A percentile compares a stretch with the other conserved stretches of the same genome.
These are phyloP conservation scores for Mucuna pruriens DNA, from an alignment of 306 rosid species.

Conservation along the genomic window DNA sequence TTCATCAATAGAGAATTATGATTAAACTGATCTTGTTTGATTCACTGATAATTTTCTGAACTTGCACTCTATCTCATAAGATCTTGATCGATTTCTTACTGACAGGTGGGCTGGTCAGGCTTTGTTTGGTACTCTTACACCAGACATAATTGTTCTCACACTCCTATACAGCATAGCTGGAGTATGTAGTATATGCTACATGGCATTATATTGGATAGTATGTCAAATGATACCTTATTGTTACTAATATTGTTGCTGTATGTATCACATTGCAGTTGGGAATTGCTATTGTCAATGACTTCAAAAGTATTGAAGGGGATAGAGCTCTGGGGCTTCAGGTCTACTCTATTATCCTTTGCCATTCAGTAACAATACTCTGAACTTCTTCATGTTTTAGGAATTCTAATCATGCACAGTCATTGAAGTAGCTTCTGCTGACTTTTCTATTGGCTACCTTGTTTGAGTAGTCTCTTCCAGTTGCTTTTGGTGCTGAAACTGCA, in stretches of 20 bases:
- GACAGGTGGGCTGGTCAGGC: slow-evolving; percentile 99
- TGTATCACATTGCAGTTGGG: slow-evolving; percentile 69
- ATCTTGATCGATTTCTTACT: slow-evolving; percentile 34
- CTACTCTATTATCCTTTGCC: slow-evolving; percentile 8
- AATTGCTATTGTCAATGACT: slow-evolving; percentile 96
- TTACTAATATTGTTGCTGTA: neutral
- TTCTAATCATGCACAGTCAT: slow-evolving; percentile 21
- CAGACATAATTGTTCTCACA: slow-evolving; percentile 86
- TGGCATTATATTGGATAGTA: slow-evolving; percentile 24
- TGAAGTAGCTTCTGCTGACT: slow-evolving; percentile 34
- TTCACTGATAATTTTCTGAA: neutral
- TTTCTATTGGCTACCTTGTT: slow-evolving; percentile 42
- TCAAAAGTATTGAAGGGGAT: slow-evolving; percentile 97
- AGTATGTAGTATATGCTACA: slow-evolving; percentile 57
- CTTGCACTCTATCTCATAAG: neutral
- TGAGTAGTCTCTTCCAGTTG: slow-evolving; percentile 94
- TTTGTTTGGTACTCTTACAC: slow-evolving; percentile 95
- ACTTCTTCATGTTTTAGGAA: slow-evolving; percentile 10
- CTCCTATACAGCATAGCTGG: slow-evolving; percentile 96
- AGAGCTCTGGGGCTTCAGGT: slow-evolving; percentile 99
- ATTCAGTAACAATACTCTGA: neutral
- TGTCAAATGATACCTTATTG: slow-evolving; percentile 7
- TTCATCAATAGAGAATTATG: neutral
- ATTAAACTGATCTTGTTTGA: slow-evolving; percentile 9
- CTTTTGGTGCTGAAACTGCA: slow-evolving; percentile 94